Evolutionary conservation across 495 filamentous ascomycete genomes (phyloP).

Genomic region (Achaetomiella virescens): DNA sequence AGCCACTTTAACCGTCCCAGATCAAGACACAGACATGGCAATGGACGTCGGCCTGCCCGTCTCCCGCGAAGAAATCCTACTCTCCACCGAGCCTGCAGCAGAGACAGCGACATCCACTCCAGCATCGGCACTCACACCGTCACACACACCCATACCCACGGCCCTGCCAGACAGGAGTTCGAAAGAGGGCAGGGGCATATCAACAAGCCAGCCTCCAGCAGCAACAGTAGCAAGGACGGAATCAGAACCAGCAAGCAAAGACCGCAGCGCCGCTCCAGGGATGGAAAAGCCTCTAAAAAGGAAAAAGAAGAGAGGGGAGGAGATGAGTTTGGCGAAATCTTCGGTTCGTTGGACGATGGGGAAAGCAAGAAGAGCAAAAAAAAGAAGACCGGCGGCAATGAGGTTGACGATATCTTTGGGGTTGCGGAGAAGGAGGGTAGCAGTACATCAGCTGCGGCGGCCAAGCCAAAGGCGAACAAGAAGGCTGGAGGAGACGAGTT

Average conservation of each 20-base stretch:
- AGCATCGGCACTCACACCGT: conserved; percentile 1
- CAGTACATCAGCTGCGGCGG: too few relatives aligned
- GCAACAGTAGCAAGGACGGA: too few relatives aligned
- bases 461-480: conserved; percentile 3
- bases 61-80: conserved; percentile 4
- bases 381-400: too few relatives aligned
- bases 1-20: background rate
- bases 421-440: too few relatives aligned
- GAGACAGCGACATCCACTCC: background rate
- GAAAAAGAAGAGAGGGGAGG: conserved; percentile 7
- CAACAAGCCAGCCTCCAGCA: background rate
- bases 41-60: conserved; percentile 20
- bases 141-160: background rate
- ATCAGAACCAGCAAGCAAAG: background rate
- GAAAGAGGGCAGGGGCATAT: too few relatives aligned
- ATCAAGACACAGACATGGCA: background rate
- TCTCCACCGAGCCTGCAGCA: background rate
- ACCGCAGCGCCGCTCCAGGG: background rate
- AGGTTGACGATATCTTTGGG: too few relatives aligned
- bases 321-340: conserved; percentile 33
- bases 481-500: conserved; percentile 26
- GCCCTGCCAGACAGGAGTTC: too few relatives aligned
- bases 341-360: conserved; percentile 10
- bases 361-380: conserved; percentile 17
- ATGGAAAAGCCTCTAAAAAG: conserved; percentile 1